Conservation (phyloP, 805 yeast species). For the Yarrowia sp. region DNA sequence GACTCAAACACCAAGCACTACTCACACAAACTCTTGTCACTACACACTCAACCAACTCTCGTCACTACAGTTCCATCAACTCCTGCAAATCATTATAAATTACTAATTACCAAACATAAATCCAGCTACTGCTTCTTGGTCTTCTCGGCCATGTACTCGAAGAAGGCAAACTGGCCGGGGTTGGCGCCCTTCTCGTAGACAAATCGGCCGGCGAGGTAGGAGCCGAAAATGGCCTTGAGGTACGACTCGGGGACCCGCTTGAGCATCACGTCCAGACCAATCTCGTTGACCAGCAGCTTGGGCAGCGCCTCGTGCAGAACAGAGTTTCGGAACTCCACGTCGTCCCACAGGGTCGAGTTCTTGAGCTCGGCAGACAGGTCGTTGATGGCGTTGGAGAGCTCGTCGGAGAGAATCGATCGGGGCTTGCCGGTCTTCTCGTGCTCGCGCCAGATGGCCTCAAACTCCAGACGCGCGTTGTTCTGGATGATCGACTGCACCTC, state of each 20-base stretch:
- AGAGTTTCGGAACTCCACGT: slow-evolving; percentile 68
- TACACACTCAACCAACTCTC: not conserved
- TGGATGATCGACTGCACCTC: slow-evolving; percentile 77
- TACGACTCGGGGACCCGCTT: slow-evolving; percentile 82
- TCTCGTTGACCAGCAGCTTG: slow-evolving; percentile 57
- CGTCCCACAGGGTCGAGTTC: slow-evolving; percentile 80
- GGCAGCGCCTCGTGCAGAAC: slow-evolving; percentile 80
- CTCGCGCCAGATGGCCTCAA: slow-evolving; percentile 81
- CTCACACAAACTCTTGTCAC: too few relatives aligned
- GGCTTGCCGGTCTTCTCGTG: slow-evolving; percentile 63
- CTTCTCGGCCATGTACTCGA: slow-evolving; percentile 44
- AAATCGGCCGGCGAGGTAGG: slow-evolving; percentile 77
- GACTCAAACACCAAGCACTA: too few relatives aligned
- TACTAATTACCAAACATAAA: not conserved
- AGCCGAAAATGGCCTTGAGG: slow-evolving; percentile 83
- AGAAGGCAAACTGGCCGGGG: slow-evolving; percentile 60
- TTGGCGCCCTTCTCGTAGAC: slow-evolving; percentile 79
- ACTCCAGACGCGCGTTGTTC: slow-evolving; percentile 78
- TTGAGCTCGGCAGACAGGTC: slow-evolving; percentile 83
- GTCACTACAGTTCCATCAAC: not conserved
- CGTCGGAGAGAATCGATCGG: slow-evolving; percentile 66
- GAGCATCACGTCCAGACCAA: slow-evolving; percentile 63
- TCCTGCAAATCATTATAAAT: not conserved
- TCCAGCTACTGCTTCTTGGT: slow-evolving; percentile 26
- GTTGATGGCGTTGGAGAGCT: slow-evolving; percentile 77